Percentiles rank a stretch among this genome's conserved stretches.
Evolutionary conservation across 305 asterid genomes (phyloP).

Genomic region (Fraxinus floribunda): DNA sequence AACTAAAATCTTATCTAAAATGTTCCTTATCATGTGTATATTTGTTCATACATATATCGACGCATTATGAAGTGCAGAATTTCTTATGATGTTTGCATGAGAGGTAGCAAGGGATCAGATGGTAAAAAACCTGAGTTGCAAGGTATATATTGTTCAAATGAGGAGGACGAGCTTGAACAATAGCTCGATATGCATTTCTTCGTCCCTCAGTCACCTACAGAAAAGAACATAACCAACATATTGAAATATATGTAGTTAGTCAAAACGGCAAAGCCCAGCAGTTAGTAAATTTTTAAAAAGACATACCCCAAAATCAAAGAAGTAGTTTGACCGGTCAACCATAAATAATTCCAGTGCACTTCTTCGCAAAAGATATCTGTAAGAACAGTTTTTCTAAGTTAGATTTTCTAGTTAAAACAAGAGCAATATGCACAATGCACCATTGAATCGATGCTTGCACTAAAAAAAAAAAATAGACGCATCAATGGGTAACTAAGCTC

Average conservation of each 20-base stretch:
- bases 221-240: slow-evolving; percentile 16
- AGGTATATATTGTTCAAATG: slow-evolving; percentile 92
- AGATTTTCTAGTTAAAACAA: slow-evolving; percentile 18
- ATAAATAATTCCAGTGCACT: slow-evolving; percentile 95
- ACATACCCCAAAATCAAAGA: slow-evolving; percentile 96
- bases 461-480: slow-evolving; percentile 2
- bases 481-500: slow-evolving; percentile 11
- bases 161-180: slow-evolving; percentile 97
- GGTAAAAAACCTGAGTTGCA: slow-evolving; percentile 86
- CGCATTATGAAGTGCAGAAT: slow-evolving; percentile 17
- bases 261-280: slow-evolving; percentile 27
- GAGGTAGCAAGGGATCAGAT: slow-evolving; percentile 25
- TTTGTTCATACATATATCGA: slow-evolving; percentile 16
- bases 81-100: slow-evolving; percentile 18
- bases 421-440: slow-evolving; percentile 1
- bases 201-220: slow-evolving; percentile 81
- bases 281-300: slow-evolving; percentile 16
- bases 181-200: slow-evolving; percentile 89
- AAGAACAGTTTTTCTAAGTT: slow-evolving; percentile 27
- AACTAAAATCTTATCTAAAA: slow-evolving; percentile 22
- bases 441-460: slow-evolving; percentile 18
- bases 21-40: slow-evolving; percentile 7
- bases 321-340: slow-evolving; percentile 97
- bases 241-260: slow-evolving; percentile 23
- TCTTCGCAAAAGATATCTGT: slow-evolving; percentile 95